These are phyloP conservation scores for Metschnikowia koreensis DNA, from an alignment of 805 yeast species.

Conservation along the genomic window DNA sequence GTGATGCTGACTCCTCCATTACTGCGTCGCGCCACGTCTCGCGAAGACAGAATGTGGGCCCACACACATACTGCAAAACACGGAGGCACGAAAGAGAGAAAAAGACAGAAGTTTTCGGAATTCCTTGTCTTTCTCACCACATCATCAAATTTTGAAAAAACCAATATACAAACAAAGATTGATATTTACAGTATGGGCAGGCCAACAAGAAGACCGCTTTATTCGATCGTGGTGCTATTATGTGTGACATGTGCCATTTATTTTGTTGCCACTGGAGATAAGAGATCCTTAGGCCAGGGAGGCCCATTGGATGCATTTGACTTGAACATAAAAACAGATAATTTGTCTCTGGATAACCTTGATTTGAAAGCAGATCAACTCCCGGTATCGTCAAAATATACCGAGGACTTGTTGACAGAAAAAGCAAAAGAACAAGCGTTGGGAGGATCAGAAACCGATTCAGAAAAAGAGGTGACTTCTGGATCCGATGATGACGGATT, in stretches of 20 bases:
- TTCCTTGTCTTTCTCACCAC: no score
- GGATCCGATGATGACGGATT: slow-evolving; percentile 5
- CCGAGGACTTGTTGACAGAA: slow-evolving; percentile 2
- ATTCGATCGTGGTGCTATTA: slow-evolving; percentile 13
- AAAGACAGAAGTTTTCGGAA: no score
- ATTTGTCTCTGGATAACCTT: not conserved
- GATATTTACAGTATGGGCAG: slow-evolving; percentile 1
- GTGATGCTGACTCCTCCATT: not conserved
- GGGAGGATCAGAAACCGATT: not conserved
- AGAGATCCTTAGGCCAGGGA: slow-evolving; percentile 12
- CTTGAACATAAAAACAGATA: not conserved
- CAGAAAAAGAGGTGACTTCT: not conserved
- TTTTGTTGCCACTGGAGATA: slow-evolving; percentile 19
- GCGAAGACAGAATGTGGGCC: not conserved
- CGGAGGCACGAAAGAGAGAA: no score
- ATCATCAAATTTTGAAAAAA: no score
- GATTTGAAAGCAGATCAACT: not conserved
- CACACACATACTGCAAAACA: not conserved
- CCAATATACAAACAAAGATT: not conserved
- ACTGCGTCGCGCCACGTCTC: not conserved
- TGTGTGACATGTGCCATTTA: slow-evolving; percentile 19
- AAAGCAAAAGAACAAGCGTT: not conserved
- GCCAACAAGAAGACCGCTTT: slow-evolving; percentile 14
- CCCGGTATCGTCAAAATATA: slow-evolving; percentile 1
- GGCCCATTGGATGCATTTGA: slow-evolving; percentile 2